A percentile compares a stretch with the other conserved stretches of the same genome.
These are phyloP conservation scores for Rhizopogon vinicolor DNA, from an alignment of 768 basidiomycete species.

Conservation along the genomic window DNA sequence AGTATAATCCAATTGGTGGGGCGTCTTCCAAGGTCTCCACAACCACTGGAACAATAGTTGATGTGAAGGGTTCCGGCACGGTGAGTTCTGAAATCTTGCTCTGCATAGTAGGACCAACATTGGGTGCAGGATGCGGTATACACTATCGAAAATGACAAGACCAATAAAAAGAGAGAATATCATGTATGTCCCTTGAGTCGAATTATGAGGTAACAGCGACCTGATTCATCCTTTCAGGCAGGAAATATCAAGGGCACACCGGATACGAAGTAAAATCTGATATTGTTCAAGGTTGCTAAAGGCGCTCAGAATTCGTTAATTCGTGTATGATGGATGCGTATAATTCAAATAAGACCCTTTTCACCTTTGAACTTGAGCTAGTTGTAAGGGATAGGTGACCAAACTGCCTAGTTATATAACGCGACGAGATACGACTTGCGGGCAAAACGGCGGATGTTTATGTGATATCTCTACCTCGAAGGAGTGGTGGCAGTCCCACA, in stretches of 20 bases:
- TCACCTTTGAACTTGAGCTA: too few relatives aligned
- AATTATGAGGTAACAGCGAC: background rate
- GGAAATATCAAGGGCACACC: background rate
- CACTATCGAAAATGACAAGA: slow-evolving; percentile 40
- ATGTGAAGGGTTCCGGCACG: slow-evolving; percentile 26
- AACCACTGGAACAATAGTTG: slow-evolving; percentile 30
- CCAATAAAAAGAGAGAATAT: slow-evolving; percentile 35
- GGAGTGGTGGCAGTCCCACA: background rate
- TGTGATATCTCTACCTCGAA: background rate
- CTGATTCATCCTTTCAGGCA: background rate
- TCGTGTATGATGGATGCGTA: too few relatives aligned
- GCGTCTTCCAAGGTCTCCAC: slow-evolving; percentile 33
- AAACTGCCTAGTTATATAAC: too few relatives aligned
- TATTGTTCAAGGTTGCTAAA: background rate
- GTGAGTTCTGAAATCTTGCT: slow-evolving; percentile 19
- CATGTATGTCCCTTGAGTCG: slow-evolving; percentile 18
- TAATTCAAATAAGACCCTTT: too few relatives aligned
- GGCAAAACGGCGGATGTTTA: background rate
- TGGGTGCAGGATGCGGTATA: slow-evolving; percentile 26
- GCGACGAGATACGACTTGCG: too few relatives aligned
- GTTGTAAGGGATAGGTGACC: too few relatives aligned
- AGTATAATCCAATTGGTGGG: slow-evolving; percentile 41
- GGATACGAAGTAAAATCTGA: background rate
- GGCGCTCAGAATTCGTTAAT: background rate
- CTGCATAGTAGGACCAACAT: background rate